These are phyloP conservation scores for Croton setiger DNA, from an alignment of 441 rosid species.

Conservation along the genomic window DNA sequence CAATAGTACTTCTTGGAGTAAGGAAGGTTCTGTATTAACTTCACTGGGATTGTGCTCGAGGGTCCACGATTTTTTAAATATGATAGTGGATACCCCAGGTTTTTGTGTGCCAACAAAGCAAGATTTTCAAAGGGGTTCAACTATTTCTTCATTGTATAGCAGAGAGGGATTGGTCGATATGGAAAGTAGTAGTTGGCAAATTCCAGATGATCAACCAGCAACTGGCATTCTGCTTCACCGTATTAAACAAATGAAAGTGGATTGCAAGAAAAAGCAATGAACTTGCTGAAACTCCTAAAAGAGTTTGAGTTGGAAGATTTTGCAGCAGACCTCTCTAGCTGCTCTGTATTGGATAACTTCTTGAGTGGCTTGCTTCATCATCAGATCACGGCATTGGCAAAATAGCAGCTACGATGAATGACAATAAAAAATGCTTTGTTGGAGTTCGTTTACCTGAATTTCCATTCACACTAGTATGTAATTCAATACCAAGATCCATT, in stretches of 20 bases:
- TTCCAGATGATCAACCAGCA: constrained; percentile 14
- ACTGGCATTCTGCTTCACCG: constrained; percentile 19
- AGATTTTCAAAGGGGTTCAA: constrained; percentile 21
- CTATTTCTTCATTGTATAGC: constrained; percentile 21
- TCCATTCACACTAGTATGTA: constrained; percentile 28
- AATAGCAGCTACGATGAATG: constrained; percentile 19
- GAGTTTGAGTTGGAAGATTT: constrained; percentile 39
- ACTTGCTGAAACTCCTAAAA: constrained; percentile 26
- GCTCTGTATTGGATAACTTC: constrained; percentile 44
- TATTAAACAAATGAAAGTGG: constrained; percentile 12
- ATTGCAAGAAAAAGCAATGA: constrained; percentile 29
- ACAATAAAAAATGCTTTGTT: constrained; percentile 20
- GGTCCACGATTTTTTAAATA: constrained; percentile 21
- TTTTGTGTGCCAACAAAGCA: constrained; percentile 14
- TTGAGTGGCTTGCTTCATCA: constrained; percentile 48
- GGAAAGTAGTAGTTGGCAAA: constrained; percentile 17
- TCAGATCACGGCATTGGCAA: constrained; percentile 31
- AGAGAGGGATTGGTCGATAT: constrained; percentile 21
- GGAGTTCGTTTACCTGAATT: constrained; percentile 20
- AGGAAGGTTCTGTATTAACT: constrained; percentile 47
- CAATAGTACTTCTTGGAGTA: constrained; percentile 36
- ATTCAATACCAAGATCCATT: constrained; percentile 32
- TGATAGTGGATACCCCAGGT: constrained; percentile 4
- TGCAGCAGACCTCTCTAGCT: constrained; percentile 39
- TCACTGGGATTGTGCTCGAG: constrained; percentile 33